phyloP scores from a whole-genome alignment of 768 basidiomycete genomes.

The Sarcomyxa edulis region DNA sequence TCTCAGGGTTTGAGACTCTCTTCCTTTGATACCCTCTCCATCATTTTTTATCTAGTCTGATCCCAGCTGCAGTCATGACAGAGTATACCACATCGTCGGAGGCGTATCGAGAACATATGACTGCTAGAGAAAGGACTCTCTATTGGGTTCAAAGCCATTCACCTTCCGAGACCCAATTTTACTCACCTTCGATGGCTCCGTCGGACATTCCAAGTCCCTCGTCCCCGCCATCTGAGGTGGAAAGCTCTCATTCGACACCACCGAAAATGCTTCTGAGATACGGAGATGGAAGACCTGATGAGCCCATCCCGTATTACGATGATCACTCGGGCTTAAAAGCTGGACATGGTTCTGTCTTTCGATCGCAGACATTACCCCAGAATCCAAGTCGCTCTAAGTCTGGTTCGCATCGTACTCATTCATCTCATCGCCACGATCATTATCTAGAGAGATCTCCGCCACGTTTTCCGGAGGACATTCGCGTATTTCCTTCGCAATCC shows the following conservation, averaged over 20 bases:
- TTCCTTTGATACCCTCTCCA: constrained; percentile 9
- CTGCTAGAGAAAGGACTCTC: constrained; percentile 56
- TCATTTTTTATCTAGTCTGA: constrained; percentile 17
- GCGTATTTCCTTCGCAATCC: constrained; percentile 49
- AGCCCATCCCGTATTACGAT: constrained; percentile 49
- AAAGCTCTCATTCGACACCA: constrained; percentile 49
- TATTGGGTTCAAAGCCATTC: constrained; percentile 52
- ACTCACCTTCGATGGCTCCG: constrained; percentile 58
- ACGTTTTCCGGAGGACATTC: constrained; percentile 54
- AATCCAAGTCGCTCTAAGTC: constrained; percentile 33
- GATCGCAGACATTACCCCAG: constrained; percentile 24
- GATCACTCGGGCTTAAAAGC: constrained; percentile 16
- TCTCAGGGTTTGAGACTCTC: constrained; percentile 3
- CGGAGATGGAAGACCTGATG: constrained; percentile 56
- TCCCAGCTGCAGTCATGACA: constrained; percentile 40
- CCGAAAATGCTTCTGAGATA: constrained; percentile 72
- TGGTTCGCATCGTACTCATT: constrained; percentile 27
- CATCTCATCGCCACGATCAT: constrained; percentile 20
- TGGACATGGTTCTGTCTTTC: constrained; percentile 18
- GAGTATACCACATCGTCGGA: constrained; percentile 59
- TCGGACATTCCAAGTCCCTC: constrained; percentile 34
- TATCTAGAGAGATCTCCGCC: constrained; percentile 18
- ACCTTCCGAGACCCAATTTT: constrained; percentile 32
- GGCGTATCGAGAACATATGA: constrained; percentile 52
- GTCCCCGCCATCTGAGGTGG: constrained; percentile 41